A percentile compares a stretch with the other conserved stretches of the same genome.
Evolutionary conservation across 352 stramenopile species (phyloP).

Genomic region (Phytophthora nicotianae): DNA sequence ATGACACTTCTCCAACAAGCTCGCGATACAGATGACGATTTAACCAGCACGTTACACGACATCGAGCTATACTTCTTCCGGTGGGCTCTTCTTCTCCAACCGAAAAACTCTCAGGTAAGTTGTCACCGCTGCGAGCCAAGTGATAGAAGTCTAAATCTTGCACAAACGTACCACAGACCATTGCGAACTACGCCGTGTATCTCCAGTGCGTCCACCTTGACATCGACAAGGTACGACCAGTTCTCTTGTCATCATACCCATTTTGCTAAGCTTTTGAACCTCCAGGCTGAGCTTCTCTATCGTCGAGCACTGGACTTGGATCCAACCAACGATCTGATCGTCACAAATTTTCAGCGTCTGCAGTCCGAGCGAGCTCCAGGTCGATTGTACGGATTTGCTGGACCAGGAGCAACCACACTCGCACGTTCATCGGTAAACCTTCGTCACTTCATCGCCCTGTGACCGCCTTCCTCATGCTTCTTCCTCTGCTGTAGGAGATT

Average conservation of each 20-base stretch:
- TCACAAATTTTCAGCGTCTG: conserved; percentile 70
- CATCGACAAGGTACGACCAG: conserved; percentile 50
- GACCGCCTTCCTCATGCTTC: neutral
- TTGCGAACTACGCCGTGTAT: conserved; percentile 72
- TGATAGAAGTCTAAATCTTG: neutral
- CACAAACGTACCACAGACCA: conserved; percentile 33
- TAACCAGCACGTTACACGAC: conserved; percentile 27
- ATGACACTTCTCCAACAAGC: conserved; percentile 44
- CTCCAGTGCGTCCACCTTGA: conserved; percentile 61
- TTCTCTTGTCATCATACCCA: neutral
- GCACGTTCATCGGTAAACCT: conserved; percentile 39
- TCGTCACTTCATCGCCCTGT: neutral
- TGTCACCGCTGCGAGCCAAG: conserved; percentile 12
- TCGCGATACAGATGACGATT: neutral
- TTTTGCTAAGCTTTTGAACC: neutral
- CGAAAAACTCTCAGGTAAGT: conserved; percentile 54
- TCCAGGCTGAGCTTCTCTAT: conserved; percentile 66
- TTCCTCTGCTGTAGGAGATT: conserved; percentile 19
- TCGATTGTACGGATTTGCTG: conserved; percentile 52
- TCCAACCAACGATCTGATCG: conserved; percentile 46
- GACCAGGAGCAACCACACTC: conserved; percentile 55
- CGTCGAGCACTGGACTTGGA: conserved; percentile 65
- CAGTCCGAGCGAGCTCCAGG: conserved; percentile 54
- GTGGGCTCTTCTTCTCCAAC: conserved; percentile 67
- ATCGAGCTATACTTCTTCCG: conserved; percentile 66